Conservation (phyloP, 768 basidiomycete species). For the Kwoniella sp. region DNA sequence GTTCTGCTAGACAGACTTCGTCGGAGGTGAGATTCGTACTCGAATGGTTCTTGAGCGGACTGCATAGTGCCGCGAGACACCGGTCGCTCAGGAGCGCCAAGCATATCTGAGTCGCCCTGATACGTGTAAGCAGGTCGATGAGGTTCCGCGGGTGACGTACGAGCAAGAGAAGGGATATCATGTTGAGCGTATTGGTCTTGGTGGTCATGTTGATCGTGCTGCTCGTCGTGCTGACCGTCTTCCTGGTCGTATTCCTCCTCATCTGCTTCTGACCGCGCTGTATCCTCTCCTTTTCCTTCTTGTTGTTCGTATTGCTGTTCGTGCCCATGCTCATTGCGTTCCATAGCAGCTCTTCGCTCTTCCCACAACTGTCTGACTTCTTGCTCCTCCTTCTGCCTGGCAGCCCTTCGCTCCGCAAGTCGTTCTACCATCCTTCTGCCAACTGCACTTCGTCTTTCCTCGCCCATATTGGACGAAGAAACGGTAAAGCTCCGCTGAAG, state of each 20-base stretch:
- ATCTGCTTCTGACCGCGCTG: background rate
- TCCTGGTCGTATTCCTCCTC: background rate
- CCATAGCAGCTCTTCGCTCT: conserved; percentile 21
- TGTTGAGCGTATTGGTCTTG: background rate
- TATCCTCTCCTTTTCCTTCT: background rate
- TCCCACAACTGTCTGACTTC: conserved; percentile 44
- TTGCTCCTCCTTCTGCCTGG: conserved; percentile 41
- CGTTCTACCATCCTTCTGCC: conserved; percentile 56
- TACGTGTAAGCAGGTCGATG: background rate
- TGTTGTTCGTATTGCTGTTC: background rate
- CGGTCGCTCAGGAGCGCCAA: conserved; percentile 35
- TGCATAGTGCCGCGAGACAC: conserved; percentile 41
- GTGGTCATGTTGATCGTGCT: background rate
- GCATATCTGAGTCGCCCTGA: conserved; percentile 5
- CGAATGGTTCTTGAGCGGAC: conserved; percentile 49
- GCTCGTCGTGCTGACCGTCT: background rate
- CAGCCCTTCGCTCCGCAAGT: conserved; percentile 47
- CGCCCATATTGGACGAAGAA: conserved; percentile 48
- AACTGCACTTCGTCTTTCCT: conserved; percentile 55
- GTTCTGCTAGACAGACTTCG: conserved; percentile 45
- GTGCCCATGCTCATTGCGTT: background rate
- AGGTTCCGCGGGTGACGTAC: conserved; percentile 23
- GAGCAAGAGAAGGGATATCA: conserved; percentile 14
- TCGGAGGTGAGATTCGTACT: conserved; percentile 52
- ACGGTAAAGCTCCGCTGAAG: conserved; percentile 54